A percentile compares a stretch with the other conserved stretches of the same genome.
Evolutionary conservation across 805 yeast species (phyloP).

Genomic region (Saccharomycopsis guyanensis): DNA sequence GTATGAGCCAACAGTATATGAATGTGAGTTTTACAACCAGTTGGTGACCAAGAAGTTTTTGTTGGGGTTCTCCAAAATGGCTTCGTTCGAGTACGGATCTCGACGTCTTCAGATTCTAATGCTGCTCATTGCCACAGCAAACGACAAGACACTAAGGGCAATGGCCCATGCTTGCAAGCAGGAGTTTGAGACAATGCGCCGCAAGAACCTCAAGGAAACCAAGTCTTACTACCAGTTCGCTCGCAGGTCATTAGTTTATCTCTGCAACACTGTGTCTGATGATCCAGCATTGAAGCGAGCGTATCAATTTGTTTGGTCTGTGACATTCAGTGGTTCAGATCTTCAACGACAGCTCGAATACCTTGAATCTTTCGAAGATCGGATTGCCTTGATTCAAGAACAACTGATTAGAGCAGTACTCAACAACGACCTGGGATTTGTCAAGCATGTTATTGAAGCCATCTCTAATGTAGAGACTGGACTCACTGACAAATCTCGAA

Average conservation of each 20-base stretch:
- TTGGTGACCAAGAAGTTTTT: neutral
- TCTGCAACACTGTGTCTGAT: neutral
- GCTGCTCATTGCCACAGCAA: neutral
- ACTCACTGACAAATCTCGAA: constrained; percentile 1
- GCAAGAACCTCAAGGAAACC: neutral
- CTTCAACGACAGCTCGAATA: neutral
- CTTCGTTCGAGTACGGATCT: neutral
- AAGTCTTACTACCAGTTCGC: neutral
- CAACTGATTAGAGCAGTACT: constrained; percentile 4
- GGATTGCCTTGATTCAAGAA: constrained; percentile 9
- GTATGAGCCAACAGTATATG: constrained; percentile 1
- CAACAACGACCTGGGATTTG: constrained; percentile 5
- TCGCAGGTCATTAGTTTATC: neutral
- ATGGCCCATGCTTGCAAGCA: neutral
- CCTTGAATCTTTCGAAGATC: constrained; percentile 2
- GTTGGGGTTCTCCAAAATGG: neutral
- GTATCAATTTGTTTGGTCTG: constrained; percentile 4
- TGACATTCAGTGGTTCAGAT: constrained; percentile 16
- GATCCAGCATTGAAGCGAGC: constrained; percentile 4
- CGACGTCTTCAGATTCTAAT: neutral
- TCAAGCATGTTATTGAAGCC: constrained; percentile 2
- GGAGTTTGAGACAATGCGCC: neutral
- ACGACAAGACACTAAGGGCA: neutral
- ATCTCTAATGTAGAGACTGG: constrained; percentile 7
- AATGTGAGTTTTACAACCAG: constrained; percentile 5